Conservation (phyloP, 192 early-diverging fungal species). For the Gonapodya prolifera region DNA sequence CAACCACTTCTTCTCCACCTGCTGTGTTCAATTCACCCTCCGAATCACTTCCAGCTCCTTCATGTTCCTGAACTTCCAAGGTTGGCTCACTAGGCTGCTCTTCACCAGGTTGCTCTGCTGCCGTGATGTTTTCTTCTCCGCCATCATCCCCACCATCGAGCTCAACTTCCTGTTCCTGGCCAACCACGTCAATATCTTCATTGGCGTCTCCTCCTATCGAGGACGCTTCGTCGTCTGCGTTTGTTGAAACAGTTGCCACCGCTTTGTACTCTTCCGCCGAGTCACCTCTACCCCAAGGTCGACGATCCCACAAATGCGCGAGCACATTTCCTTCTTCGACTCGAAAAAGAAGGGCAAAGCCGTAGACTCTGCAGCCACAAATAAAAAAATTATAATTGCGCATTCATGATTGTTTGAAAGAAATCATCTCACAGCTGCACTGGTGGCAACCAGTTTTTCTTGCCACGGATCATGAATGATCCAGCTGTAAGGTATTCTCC, state of each 20-base stretch:
- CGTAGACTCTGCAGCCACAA: conserved; percentile 45
- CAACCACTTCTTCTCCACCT: background rate
- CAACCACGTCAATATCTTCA: conserved; percentile 5
- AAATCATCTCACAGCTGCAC: conserved; percentile 59
- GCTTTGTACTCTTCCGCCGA: conserved; percentile 16
- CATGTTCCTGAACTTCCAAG: background rate
- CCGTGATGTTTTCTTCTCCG: conserved; percentile 10
- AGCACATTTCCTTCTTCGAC: conserved; percentile 70
- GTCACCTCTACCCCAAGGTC: conserved; percentile 25
- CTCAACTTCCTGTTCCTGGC: background rate
- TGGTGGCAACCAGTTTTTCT: conserved; percentile 85
- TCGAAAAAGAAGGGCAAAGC: conserved; percentile 88
- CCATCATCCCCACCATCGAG: conserved; percentile 14
- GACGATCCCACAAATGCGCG: conserved; percentile 61
- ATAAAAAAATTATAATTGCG: background rate
- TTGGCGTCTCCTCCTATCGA: conserved; percentile 12
- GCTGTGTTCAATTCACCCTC: conserved; percentile 9
- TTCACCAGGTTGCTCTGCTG: background rate
- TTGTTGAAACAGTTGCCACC: background rate
- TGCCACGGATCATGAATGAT: conserved; percentile 85
- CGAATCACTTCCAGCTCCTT: conserved; percentile 9
- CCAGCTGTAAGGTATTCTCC: conserved; percentile 86
- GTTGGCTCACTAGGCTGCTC: background rate
- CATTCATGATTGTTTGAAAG: too few species aligned
- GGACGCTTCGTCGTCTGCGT: conserved; percentile 9